Evolutionary conservation across 495 filamentous ascomycete species (phyloP), one percentile per base, ranked within the genome.

Genomic region (Podospora appendiculata): DNA sequence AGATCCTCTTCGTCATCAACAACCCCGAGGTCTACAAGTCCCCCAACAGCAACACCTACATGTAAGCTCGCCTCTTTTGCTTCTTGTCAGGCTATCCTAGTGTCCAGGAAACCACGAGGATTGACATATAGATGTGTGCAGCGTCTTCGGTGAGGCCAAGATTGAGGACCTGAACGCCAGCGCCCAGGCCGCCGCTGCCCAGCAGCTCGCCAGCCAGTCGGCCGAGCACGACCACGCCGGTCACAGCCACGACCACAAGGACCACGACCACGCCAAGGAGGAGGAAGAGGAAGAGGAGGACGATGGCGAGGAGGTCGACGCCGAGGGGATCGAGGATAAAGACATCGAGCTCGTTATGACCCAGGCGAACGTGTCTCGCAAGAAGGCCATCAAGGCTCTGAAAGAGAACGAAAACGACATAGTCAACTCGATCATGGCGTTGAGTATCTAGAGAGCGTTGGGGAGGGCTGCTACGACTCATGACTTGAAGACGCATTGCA

Each of bases 1-100:
- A 97, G 92, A 92, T 99, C 64, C 86, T 99, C 60, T 97, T 99
- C 75, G 94, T 99, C 57, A 94, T 99, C 77, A 97, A 94, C 84
- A 83, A 95, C 70, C 94, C 94, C 56, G 94, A 99, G 68, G 94
- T 99, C 67, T 99, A 96, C 83, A 95, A 94, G 74, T 96, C 90
- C 40, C 92, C 93, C 58, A 86, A 85, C 70, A 95, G 87, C 85
- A 96, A 97, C 82, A 96, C 90, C 68, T 99, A 89, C 82, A 99
- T 99, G 93, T 96, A 78, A 79, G 88, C 68, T 49, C 19, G 46
- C 16, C 10, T 25, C 48, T 11, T 19, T 33, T 12, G 42, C 13
- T 13, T 19, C 16, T 14, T 8, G 34, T 3, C 33, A 6, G 16
- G 1, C 17, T 10, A 16, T 19, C 18, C 25, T 32, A 34, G 6